These are phyloP conservation scores for Exophiala dermatitidis DNA, from an alignment of 2,329 filamentous ascomycete species.

Conservation along the genomic window DNA sequence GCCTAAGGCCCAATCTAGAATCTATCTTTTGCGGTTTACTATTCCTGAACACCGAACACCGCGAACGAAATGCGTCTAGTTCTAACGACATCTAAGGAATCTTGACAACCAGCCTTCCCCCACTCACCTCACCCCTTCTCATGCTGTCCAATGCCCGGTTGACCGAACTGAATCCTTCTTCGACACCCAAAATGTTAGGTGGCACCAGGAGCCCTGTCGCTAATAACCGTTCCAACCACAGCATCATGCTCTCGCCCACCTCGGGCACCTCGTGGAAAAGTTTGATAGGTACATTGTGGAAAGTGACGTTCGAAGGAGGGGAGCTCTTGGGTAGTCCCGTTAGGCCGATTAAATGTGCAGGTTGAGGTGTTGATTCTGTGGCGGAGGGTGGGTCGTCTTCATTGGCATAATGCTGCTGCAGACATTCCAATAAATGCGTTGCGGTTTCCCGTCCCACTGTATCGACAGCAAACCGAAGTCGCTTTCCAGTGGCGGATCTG, in stretches of 20 bases:
- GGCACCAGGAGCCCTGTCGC: slow-evolving; percentile 50
- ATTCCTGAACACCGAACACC: not conserved
- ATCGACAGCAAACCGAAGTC: slow-evolving; percentile 61
- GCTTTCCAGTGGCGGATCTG: slow-evolving; percentile 48
- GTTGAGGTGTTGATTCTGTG: not conserved
- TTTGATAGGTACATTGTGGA: slow-evolving; percentile 67
- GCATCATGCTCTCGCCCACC: slow-evolving; percentile 56
- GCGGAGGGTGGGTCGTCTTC: not conserved
- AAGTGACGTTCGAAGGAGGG: slow-evolving; percentile 29
- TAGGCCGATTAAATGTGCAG: slow-evolving; percentile 58
- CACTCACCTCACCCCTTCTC: slow-evolving; percentile 58
- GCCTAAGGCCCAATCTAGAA: not conserved
- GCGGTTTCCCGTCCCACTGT: slow-evolving; percentile 61
- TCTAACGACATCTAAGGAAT: slow-evolving; percentile 1
- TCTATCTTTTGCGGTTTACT: not conserved
- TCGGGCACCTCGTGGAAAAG: slow-evolving; percentile 62
- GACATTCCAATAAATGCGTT: slow-evolving; percentile 48
- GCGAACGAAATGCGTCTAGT: not conserved
- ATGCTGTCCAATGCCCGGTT: slow-evolving; percentile 61
- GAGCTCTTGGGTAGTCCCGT: slow-evolving; percentile 58
- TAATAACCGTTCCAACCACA: slow-evolving; percentile 63
- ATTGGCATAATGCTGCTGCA: slow-evolving; percentile 30
- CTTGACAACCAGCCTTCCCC: slow-evolving; percentile 59
- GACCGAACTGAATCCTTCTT: slow-evolving; percentile 58
- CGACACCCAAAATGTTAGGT: slow-evolving; percentile 54